Conservation (phyloP, 129 eudicot genomes). For the Flaveria bidentis region DNA sequence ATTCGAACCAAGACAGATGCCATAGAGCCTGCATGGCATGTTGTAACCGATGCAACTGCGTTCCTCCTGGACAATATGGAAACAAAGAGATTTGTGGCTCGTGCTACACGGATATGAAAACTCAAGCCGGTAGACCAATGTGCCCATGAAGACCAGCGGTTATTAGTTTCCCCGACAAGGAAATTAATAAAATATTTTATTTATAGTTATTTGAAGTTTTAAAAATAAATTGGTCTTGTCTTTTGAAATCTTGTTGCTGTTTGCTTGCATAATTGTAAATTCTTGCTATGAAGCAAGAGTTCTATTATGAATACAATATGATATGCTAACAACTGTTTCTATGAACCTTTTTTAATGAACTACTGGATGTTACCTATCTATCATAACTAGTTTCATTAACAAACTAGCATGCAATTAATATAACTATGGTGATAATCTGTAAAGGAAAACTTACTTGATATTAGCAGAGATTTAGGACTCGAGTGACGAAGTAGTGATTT, state of each 20-base stretch:
- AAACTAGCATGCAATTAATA: neutral
- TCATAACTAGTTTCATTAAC: neutral
- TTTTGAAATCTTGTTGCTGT: constrained; percentile 11
- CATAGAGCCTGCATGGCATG: constrained; percentile 67
- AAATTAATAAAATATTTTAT: neutral
- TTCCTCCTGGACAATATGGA: constrained; percentile 83
- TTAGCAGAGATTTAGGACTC: neutral
- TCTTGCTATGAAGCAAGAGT: constrained; percentile 8
- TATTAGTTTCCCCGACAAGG: neutral
- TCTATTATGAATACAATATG: neutral
- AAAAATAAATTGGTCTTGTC: constrained; percentile 25
- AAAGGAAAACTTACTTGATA: neutral
- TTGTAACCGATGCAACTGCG: constrained; percentile 87
- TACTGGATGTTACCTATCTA: too few relatives aligned
- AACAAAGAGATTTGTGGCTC: constrained; percentile 63
- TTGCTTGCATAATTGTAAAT: constrained; percentile 17
- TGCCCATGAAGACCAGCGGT: constrained; percentile 56
- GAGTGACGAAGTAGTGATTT: too few relatives aligned
- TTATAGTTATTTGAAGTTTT: neutral
- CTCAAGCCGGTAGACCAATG: constrained; percentile 68
- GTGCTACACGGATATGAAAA: constrained; percentile 73
- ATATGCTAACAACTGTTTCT: neutral
- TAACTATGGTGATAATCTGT: neutral
- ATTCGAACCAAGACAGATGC: constrained; percentile 64
- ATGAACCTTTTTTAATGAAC: neutral